These are phyloP conservation scores for Mrakia blollopis DNA, from an alignment of 768 basidiomycete genomes.

Conservation along the genomic window DNA sequence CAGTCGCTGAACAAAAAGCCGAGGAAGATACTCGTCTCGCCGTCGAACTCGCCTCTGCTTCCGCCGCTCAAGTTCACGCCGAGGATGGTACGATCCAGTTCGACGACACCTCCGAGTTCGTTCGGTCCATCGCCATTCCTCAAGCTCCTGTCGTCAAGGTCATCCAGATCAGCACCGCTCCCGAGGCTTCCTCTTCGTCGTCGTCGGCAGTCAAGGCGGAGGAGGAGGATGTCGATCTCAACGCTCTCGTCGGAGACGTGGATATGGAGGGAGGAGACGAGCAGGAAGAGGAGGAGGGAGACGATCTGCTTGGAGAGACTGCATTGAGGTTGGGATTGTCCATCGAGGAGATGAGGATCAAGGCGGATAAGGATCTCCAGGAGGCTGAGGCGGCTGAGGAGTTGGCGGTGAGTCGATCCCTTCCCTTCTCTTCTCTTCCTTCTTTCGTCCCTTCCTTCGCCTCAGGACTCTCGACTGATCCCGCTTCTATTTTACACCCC, in stretches of 20 bases:
- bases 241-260: constrained; percentile 45
- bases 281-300: constrained; percentile 70
- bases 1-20: constrained; percentile 38
- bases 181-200: not conserved
- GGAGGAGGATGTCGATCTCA: constrained; percentile 35
- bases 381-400: constrained; percentile 52
- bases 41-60: constrained; percentile 35
- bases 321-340: constrained; percentile 44
- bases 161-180: constrained; percentile 13
- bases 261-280: constrained; percentile 56
- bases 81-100: constrained; percentile 63
- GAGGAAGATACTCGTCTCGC: constrained; percentile 49
- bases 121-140: constrained; percentile 53
- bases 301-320: constrained; percentile 54
- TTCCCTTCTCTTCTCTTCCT: not conserved
- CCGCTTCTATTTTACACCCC: too few species aligned
- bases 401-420: constrained; percentile 39
- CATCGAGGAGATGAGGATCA: constrained; percentile 46
- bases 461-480: not conserved
- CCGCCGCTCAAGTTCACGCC: constrained; percentile 49
- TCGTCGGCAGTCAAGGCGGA: constrained; percentile 41
- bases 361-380: constrained; percentile 65
- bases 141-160: constrained; percentile 27
- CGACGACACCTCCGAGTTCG: constrained; percentile 95
- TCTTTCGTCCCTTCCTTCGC: not conserved